Percentiles rank a stretch among this genome's conserved stretches.
Conservation (phyloP, 2,329 filamentous ascomycete genomes). For the Colletotrichum euphorbiae region DNA sequence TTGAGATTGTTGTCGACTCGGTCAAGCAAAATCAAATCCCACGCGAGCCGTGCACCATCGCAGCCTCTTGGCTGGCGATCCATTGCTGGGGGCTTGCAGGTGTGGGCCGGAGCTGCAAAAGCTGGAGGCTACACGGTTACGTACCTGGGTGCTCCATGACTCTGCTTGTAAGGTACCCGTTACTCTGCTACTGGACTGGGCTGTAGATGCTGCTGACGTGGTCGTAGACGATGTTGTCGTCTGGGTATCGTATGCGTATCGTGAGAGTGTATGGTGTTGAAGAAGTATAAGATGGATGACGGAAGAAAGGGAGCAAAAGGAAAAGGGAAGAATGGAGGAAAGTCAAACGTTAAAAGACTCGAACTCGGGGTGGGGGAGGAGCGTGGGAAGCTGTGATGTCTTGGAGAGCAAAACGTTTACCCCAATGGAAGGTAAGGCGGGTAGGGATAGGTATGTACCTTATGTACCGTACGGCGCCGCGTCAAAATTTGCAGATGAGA, state of each 20-base stretch:
- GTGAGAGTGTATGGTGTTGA: no score
- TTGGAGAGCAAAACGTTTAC: slow-evolving; percentile 1
- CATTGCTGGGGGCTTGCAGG: neutral
- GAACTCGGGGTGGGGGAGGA: neutral
- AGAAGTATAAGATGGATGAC: no score
- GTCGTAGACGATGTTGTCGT: neutral
- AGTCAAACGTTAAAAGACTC: slow-evolving; percentile 27
- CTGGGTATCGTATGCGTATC: neutral
- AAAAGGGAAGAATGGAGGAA: slow-evolving; percentile 15
- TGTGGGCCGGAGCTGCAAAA: neutral
- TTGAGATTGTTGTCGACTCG: no score
- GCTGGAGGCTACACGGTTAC: neutral
- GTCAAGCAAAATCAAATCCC: no score
- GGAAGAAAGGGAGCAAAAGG: neutral
- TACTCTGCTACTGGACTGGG: neutral
- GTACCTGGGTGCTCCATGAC: slow-evolving; percentile 38
- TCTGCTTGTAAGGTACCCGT: neutral
- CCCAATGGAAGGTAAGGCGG: no score
- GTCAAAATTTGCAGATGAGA: neutral
- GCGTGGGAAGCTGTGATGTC: slow-evolving; percentile 27
- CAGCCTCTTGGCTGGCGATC: neutral
- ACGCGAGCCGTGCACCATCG: neutral
- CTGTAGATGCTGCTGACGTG: neutral
- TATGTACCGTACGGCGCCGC: no score
- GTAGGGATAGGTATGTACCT: no score